Base-by-base conservation (phyloP, 1,284 basidiomycete species). In the Tetrapyrgos nigripes region DNA sequence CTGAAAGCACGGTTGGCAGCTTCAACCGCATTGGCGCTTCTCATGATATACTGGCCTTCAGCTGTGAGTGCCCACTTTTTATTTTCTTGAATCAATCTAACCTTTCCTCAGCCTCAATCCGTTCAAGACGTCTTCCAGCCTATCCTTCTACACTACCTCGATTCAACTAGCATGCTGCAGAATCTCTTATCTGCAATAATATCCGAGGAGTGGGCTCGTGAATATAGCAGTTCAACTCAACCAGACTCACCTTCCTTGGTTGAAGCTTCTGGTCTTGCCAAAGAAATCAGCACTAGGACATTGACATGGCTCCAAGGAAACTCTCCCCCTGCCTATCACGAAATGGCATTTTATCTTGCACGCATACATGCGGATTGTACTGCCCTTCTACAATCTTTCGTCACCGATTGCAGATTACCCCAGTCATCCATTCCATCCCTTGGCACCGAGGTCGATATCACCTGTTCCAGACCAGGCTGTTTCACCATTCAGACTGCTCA, bases 151-250 rank as follows among this genome's bases (percentile, higher is more conserved):
- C 87, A 92, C 63, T 97, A 96, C 62, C 78, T 98, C 64, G 83
- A 87, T 43, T 97, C 97, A 1, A 83, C 88, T 0, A 96, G 93
- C 66, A 97, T 97, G 80, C 83, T 98, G 23, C 96, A 98, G 69
- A 91, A 93, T 65, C 91, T 96, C 71, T 76, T 99, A 28, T 80
- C 91, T 3, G 89, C 93, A 4, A 86, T 94, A 33, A 84, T 98
- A 64, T 77, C 96, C 1, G 94, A 98, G 72, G 94, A 98, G 78
- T 99, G 97, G 97, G 93, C 96, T 13, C 76, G 75, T n/a, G 79
- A 83, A 56, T 80, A 81, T 33, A 60, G 62, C 2, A 69, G 68
- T 1, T 57, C 71, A 1, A 63, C 57, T n/a, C 24, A 70, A 3
- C 61, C 76, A 21, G 50, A 48, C 40, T 56, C 71, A 11, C 64